Evolutionary conservation across 164 flowering plant genomes (phyloP).

Genomic region (Taxillus chinensis): DNA sequence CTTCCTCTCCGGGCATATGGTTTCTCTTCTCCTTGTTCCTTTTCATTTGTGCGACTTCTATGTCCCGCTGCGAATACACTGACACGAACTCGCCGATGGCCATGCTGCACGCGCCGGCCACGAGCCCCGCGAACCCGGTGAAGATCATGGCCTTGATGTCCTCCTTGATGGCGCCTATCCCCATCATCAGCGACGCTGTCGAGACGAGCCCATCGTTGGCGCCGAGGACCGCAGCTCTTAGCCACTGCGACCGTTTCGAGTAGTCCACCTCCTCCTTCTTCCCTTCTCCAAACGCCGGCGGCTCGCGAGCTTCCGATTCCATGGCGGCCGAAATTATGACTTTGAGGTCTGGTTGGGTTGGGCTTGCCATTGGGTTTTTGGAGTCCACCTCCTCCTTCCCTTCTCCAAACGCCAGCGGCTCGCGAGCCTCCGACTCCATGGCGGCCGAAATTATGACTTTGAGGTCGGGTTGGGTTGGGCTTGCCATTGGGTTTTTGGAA

Average conservation of each 20-base stretch:
- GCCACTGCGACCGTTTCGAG: slow-evolving; percentile 51
- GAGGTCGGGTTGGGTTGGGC: too few species aligned
- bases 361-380: too few species aligned
- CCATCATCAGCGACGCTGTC: slow-evolving; percentile 54
- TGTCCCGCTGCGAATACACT: slow-evolving; percentile 44
- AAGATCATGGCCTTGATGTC: slow-evolving; percentile 46
- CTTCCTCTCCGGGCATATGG: background rate
- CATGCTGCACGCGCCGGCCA: slow-evolving; percentile 58
- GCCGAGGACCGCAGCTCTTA: slow-evolving; percentile 50
- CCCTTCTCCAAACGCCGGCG: too few species aligned
- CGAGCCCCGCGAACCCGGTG: slow-evolving; percentile 47
- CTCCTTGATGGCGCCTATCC: slow-evolving; percentile 43
- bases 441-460: too few species aligned
- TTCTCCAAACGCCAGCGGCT: too few species aligned
- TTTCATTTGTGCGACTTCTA: slow-evolving; percentile 40
- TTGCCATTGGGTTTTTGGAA: too few species aligned
- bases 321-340: too few species aligned
- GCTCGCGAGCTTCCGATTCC: too few species aligned
- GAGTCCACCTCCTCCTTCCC: too few species aligned
- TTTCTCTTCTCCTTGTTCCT: slow-evolving; percentile 26
- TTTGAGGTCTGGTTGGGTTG: too few species aligned
- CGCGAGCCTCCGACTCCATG: too few species aligned
- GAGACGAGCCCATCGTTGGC: slow-evolving; percentile 57
- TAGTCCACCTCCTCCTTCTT: slow-evolving; percentile 21
- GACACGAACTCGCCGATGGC: slow-evolving; percentile 60